phyloP scores from a whole-genome alignment of 257 asterid species.

The Mentha longifolia region DNA sequence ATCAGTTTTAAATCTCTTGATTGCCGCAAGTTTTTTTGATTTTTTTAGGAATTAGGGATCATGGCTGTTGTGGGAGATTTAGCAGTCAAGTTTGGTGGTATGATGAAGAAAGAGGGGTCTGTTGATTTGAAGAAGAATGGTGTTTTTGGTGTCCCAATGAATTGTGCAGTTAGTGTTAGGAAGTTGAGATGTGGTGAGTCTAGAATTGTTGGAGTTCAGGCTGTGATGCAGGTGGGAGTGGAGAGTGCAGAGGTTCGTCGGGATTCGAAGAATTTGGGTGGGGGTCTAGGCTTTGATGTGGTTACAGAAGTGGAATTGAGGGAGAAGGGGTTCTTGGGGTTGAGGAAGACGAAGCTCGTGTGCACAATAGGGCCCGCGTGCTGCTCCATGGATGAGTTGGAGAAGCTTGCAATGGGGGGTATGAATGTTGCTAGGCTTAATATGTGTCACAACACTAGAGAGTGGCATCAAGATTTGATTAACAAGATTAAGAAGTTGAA shows the following conservation, averaged over 20 bases:
- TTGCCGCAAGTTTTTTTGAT: not conserved
- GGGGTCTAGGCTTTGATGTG: slow-evolving; percentile 59
- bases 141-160: slow-evolving; percentile 44
- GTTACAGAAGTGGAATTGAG: slow-evolving; percentile 72
- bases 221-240: slow-evolving; percentile 61
- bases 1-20: not conserved
- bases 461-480: slow-evolving; percentile 78
- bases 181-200: slow-evolving; percentile 34
- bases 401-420: slow-evolving; percentile 74
- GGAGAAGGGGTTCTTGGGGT: slow-evolving; percentile 76
- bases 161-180: slow-evolving; percentile 29
- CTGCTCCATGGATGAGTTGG: slow-evolving; percentile 63
- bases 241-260: slow-evolving; percentile 38
- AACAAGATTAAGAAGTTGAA: slow-evolving; percentile 75
- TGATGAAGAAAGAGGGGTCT: slow-evolving; percentile 36
- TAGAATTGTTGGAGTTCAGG: slow-evolving; percentile 37
- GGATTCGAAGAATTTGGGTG: slow-evolving; percentile 41
- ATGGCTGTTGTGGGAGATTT: slow-evolving; percentile 67
- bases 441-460: slow-evolving; percentile 79
- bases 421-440: slow-evolving; percentile 92
- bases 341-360: slow-evolving; percentile 88
- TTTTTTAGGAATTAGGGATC: not conserved
- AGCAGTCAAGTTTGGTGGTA: slow-evolving; percentile 42
- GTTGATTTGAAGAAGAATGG: slow-evolving; percentile 42
- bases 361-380: slow-evolving; percentile 91